Base-by-base conservation (phyloP, 495 filamentous ascomycete species). In the Daldinia concentrica region DNA sequence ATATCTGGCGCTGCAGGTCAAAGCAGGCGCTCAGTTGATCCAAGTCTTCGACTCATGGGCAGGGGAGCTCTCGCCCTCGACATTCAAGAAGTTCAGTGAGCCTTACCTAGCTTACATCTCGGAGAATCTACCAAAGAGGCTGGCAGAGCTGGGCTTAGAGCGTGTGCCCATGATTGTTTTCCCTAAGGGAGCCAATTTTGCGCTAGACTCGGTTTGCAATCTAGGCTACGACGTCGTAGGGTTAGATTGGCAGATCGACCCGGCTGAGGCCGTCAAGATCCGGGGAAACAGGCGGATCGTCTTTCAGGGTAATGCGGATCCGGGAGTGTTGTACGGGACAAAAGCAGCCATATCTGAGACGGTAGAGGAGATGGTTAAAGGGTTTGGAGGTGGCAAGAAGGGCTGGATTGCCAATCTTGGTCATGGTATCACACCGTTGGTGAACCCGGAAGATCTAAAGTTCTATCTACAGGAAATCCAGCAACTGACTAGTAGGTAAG, bases 41-140 rank as follows among this genome's bases (percentile, higher is more conserved):
- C 96, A 98, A 80, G 93, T 99, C n/a, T 99, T 99, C 77, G 95
- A 99, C 78, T 98, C 95, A 4, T 99, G 95, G 94, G 95, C 96
- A 4, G 94, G 92, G 2, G 95, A 98, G 81, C 86, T 99, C 32
- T 93, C 92, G 3, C 94, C 95, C 1, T 80, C 86, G 3, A 87
- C 90, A 0, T 98, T 98, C 84, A 89, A 88, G 76, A 82, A 86
- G 41, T 95, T 97, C 78, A 90, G 93, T 7, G 85, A 94, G 52
- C 95, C 95, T 2, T 97, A 96, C 74, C 85, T 99, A 60, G 86
- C 86, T 15, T 88, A 94, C 71, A 98, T 99, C 62, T 90, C 93
- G 14, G 80, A 89, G 63, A 82, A 93, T 52, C 84, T 98, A 14
- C 95, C 95, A 0, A 83, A 80, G 62, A 86, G 87, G 32, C 80